These are phyloP conservation scores for Daldinia grandis DNA, from an alignment of 495 filamentous ascomycete genomes.

Conservation along the genomic window DNA sequence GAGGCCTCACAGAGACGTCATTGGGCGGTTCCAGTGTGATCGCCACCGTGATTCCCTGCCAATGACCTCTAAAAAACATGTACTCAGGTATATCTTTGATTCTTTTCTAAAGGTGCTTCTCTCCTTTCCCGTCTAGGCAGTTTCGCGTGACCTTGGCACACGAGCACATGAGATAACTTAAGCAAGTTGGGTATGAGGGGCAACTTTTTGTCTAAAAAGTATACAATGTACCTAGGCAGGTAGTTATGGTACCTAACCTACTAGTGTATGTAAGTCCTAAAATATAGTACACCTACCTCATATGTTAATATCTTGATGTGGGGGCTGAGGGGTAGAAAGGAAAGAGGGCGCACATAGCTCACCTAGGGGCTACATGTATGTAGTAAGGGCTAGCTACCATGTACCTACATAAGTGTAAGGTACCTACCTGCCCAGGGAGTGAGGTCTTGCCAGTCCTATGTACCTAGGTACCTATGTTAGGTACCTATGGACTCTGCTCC, in stretches of 20 bases:
- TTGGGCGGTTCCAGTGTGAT: constrained; percentile 34
- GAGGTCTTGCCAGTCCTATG: no score
- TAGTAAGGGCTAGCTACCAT: background rate
- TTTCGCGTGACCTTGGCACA: background rate
- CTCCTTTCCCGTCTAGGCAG: constrained; percentile 5
- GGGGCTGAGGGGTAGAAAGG: constrained; percentile 13
- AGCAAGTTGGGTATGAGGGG: background rate
- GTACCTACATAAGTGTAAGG: no score
- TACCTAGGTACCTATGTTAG: no score
- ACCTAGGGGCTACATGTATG: background rate
- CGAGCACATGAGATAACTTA: background rate
- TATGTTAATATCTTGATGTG: constrained; percentile 11
- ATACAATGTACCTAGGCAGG: no score
- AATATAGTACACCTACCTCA: background rate
- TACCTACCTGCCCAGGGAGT: no score
- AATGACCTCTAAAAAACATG: background rate
- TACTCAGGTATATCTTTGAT: background rate
- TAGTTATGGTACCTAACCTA: no score
- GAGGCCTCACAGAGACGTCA: constrained; percentile 42
- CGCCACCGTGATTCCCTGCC: constrained; percentile 17
- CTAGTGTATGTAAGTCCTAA: background rate
- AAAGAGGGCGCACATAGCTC: background rate
- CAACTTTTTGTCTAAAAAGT: background rate
- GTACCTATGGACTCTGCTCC: no score
- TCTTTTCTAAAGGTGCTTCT: background rate